phyloP scores from a whole-genome alignment of 1,139 yeast species.

The Scheffersomyces insectosa region DNA sequence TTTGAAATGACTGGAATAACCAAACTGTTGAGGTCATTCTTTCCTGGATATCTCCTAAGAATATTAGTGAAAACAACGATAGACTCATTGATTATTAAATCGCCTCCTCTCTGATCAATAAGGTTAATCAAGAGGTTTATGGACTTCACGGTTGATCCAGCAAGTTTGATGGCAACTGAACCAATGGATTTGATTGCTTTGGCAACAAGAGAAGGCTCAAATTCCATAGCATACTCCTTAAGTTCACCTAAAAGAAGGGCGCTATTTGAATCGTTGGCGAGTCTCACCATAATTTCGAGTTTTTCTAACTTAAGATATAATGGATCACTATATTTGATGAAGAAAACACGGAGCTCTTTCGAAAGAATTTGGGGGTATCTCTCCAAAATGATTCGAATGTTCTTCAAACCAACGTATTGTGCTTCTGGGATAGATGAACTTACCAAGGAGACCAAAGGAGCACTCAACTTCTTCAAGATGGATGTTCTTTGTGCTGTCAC shows the following conservation, averaged over 20 bases:
- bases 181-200: conserved; percentile 84
- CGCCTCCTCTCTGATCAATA: conserved; percentile 72
- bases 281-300: conserved; percentile 82
- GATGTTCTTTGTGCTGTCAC: conserved; percentile 32
- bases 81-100: conserved; percentile 77
- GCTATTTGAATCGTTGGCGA: conserved; percentile 73
- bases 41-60: conserved; percentile 73
- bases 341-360: conserved; percentile 85
- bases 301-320: conserved; percentile 90
- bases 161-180: conserved; percentile 81
- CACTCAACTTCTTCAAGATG: conserved; percentile 73
- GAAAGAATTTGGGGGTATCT: conserved; percentile 80
- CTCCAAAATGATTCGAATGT: conserved; percentile 86
- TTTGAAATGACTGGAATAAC: conserved; percentile 71
- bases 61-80: conserved; percentile 77
- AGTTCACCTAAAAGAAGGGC: conserved; percentile 77
- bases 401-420: conserved; percentile 91
- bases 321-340: conserved; percentile 93
- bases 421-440: conserved; percentile 89
- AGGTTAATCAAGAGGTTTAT: conserved; percentile 74
- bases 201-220: conserved; percentile 85
- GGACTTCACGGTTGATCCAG: conserved; percentile 63
- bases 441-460: conserved; percentile 87
- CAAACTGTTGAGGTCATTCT: conserved; percentile 57
- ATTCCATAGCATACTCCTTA: conserved; percentile 92